Evolutionary conservation across 2,329 filamentous ascomycete species (phyloP), one percentile per base, ranked within the genome.

Genomic region (Colletotrichum sublineola): DNA sequence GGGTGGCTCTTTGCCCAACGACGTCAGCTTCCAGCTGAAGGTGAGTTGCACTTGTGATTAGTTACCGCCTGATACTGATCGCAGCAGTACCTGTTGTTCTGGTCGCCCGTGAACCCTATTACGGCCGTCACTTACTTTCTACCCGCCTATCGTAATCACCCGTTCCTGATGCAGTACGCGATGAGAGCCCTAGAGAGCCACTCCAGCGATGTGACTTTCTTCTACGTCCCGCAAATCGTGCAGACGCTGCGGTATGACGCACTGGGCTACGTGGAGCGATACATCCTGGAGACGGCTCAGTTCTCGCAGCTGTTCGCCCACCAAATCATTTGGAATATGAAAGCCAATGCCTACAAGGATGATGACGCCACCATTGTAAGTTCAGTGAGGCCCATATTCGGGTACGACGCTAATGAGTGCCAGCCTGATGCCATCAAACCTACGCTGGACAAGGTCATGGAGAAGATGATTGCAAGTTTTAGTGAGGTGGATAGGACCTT

Each of bases 271-370:
- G 95, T 98, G 2, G 95, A 98, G 82, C 90, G 96, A 56, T 99
- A 98, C 79, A 98, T 99, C 67, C 87, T 98, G 20, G 96, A 99
- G 83, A 98, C 97, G 0, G 96, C 95, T 1, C 96, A 97, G 77
- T 95, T 97, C 79, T 98, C 96, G n/a, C 96, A 98, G 81, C 85
- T 98, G 11, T 99, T 99, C 82, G 96, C 97, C 2, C 97, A 99
- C 81, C 96, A 99, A 78, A 98, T 99, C 76, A 99, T 99, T 79
- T 99, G 97, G 96, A 99, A 99, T 81, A 99, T 99, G 93, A 99
- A 98, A 81, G 96, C 96, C 42, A 99, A 99, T 81, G 94, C 95
- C 1, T 99, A 94, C 87, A 99, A 98, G 81, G 97, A 99, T 75
- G 96, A 99, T 77, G 94, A 98, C 76, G 95, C 93, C 18, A 90